Percentiles rank a stretch among this genome's conserved stretches.
phyloP scores from a whole-genome alignment of 2,329 filamentous ascomycete species.

The Colletotrichum paranaense region DNA sequence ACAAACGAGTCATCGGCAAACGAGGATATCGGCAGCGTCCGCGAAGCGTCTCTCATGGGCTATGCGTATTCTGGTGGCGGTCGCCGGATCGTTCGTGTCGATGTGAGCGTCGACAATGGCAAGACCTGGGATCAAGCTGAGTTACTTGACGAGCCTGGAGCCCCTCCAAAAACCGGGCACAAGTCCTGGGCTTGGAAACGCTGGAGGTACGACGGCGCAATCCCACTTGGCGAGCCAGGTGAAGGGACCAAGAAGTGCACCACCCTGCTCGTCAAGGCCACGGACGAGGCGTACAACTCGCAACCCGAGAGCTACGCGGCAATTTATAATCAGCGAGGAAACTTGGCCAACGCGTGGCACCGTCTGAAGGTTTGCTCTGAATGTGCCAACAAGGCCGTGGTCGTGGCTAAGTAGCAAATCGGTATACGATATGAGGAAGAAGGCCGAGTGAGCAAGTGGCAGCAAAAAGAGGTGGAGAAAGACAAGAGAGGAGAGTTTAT shows the following conservation, averaged over 20 bases:
- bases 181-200: constrained; percentile 73
- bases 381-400: constrained; percentile 38
- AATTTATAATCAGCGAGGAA: constrained; percentile 73
- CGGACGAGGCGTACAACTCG: constrained; percentile 74
- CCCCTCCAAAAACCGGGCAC: constrained; percentile 47
- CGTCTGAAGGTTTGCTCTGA: constrained; percentile 56
- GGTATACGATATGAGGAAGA: background rate
- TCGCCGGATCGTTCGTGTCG: constrained; percentile 73
- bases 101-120: constrained; percentile 73
- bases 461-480: background rate
- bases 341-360: constrained; percentile 76
- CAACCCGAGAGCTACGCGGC: constrained; percentile 70
- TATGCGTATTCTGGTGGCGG: constrained; percentile 78
- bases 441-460: background rate
- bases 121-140: constrained; percentile 72
- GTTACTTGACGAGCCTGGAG: constrained; percentile 62
- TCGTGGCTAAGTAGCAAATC: background rate
- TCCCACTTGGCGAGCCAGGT: constrained; percentile 47
- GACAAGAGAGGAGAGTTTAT: background rate
- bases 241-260: constrained; percentile 52
- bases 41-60: constrained; percentile 60
- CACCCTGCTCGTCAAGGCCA: constrained; percentile 72
- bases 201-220: constrained; percentile 67
- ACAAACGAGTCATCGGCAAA: background rate
- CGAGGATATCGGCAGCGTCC: background rate